Conservation (phyloP, 2,329 filamentous ascomycete genomes). For the Fusarium tuaranense region DNA sequence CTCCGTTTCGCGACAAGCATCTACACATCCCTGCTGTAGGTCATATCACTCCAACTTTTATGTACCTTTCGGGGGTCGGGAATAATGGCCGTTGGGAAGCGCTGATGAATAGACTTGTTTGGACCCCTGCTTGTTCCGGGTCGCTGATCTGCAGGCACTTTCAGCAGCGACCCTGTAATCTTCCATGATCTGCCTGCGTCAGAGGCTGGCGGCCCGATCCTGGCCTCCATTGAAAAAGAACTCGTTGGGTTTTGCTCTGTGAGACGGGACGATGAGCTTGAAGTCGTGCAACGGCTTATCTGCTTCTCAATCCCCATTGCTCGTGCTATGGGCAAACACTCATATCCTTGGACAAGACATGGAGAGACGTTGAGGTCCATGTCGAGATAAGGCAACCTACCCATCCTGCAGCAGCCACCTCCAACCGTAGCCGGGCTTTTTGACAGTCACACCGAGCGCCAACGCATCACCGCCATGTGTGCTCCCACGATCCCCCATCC, state of each 20-base stretch:
- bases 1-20: constrained; percentile 24
- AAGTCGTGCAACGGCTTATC: constrained; percentile 10
- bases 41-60: neutral
- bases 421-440: neutral
- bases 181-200: constrained; percentile 39
- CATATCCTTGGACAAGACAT: neutral
- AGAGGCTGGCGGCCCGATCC: constrained; percentile 17
- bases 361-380: neutral
- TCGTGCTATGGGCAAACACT: constrained; percentile 17
- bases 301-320: neutral
- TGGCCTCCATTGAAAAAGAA: constrained; percentile 7
- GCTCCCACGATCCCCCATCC: constrained; percentile 2
- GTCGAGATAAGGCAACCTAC: neutral
- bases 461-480: constrained; percentile 32
- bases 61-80: neutral
- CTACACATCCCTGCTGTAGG: constrained; percentile 4
- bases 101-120: neutral
- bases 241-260: neutral
- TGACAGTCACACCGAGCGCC: constrained; percentile 21
- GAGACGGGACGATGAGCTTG: constrained; percentile 17
- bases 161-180: constrained; percentile 37
- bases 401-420: neutral
- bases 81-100: neutral
- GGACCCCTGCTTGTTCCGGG: constrained; percentile 31
- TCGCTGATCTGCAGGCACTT: constrained; percentile 37